Evolutionary conservation across 192 early-diverging fungal genomes (phyloP).

Genomic region (Mortierella claussenii): DNA sequence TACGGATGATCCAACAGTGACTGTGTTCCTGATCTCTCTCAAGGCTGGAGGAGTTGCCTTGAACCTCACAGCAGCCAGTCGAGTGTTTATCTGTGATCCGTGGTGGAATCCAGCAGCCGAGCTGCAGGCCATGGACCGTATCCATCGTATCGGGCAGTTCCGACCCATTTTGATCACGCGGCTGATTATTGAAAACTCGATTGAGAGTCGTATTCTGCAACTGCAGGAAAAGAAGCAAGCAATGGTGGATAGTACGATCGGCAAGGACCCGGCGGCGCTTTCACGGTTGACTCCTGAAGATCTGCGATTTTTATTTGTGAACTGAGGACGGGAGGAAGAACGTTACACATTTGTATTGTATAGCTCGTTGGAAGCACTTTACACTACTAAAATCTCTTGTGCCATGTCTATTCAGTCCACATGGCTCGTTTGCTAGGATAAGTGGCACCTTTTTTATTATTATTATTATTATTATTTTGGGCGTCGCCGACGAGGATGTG

Average conservation of each 20-base stretch:
- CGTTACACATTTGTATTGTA: too few relatives aligned
- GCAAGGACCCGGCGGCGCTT: slow-evolving; percentile 78
- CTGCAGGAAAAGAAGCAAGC: slow-evolving; percentile 95
- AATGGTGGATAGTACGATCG: slow-evolving; percentile 89
- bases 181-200: slow-evolving; percentile 93
- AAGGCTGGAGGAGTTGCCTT: slow-evolving; percentile 95
- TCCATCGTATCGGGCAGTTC: slow-evolving; percentile 92
- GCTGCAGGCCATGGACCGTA: slow-evolving; percentile 95
- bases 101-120: slow-evolving; percentile 77
- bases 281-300: slow-evolving; percentile 79
- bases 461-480: too few relatives aligned
- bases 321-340: too few relatives aligned
- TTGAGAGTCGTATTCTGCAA: slow-evolving; percentile 90
- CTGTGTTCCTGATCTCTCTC: slow-evolving; percentile 88
- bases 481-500: too few relatives aligned
- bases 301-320: slow-evolving; percentile 85
- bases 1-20: slow-evolving; percentile 81
- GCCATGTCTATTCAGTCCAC: too few relatives aligned
- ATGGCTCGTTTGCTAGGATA: too few relatives aligned
- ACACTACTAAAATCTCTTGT: too few relatives aligned
- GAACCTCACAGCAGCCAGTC: slow-evolving; percentile 90
- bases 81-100: slow-evolving; percentile 77
- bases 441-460: too few relatives aligned
- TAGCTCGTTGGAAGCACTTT: too few relatives aligned
- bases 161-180: slow-evolving; percentile 90